A percentile compares a stretch with the other conserved stretches of the same genome.
Conservation (phyloP, 75 land plant species). For the Chamaecyparis obtusa region DNA sequence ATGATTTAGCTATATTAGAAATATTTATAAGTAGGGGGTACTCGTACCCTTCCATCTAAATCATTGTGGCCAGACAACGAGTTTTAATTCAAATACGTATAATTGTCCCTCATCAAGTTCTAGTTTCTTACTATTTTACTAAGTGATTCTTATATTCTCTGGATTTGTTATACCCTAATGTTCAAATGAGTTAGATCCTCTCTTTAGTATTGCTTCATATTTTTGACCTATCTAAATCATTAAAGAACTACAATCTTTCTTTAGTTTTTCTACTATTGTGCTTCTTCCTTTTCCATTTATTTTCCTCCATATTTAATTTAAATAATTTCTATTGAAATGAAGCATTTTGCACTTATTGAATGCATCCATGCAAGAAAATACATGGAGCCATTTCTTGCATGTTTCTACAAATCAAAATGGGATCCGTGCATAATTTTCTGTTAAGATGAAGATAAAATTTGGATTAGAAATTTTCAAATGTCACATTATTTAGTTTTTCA, state of each 20-base stretch:
- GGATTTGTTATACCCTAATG: background rate
- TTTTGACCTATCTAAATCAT: background rate
- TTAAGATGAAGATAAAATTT: background rate
- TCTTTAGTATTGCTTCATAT: background rate
- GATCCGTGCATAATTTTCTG: background rate
- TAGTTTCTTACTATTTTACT: background rate
- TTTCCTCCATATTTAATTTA: background rate
- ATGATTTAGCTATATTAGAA: background rate
- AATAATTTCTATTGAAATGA: too few relatives aligned
- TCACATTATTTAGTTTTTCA: background rate
- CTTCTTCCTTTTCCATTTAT: background rate
- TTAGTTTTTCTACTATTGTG: background rate
- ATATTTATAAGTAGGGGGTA: background rate
- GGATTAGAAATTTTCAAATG: background rate
- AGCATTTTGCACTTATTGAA: background rate
- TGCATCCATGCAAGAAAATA: background rate
- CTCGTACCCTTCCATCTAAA: background rate
- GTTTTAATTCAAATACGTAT: background rate
- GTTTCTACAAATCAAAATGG: background rate
- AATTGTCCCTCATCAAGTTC: background rate
- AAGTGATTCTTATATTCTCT: background rate
- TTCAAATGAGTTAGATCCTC: background rate
- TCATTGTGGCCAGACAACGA: background rate
- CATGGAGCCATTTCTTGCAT: background rate
- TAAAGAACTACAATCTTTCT: background rate